Conservation (phyloP, 139 green algal species). For the Chlamydomonas asymmetrica region DNA sequence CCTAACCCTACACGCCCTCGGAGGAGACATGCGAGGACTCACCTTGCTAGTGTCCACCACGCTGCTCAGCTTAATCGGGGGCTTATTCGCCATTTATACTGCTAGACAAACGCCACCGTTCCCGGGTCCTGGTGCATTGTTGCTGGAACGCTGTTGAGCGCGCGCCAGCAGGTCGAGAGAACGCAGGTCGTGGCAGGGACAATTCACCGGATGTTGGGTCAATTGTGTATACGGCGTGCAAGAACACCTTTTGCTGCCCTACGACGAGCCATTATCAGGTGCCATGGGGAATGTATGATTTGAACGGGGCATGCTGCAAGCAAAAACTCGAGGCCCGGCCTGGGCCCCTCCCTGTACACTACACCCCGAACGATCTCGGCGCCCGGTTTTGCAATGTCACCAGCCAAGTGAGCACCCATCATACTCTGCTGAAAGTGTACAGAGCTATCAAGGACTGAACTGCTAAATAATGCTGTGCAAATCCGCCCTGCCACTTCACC, state of each 20-base stretch:
- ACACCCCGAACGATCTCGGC: background rate
- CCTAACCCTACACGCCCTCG: background rate
- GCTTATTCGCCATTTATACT: slow-evolving; percentile 12
- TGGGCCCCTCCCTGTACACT: no score
- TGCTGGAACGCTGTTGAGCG: no score
- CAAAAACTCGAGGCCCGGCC: no score
- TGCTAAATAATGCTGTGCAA: background rate
- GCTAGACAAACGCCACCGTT: background rate
- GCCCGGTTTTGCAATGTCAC: background rate
- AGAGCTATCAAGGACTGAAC: background rate
- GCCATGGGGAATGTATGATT: no score
- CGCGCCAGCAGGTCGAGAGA: background rate
- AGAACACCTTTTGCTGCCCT: background rate
- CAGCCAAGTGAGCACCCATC: background rate
- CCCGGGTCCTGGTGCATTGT: background rate
- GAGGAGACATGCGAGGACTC: background rate
- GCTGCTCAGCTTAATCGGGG: slow-evolving; percentile 30
- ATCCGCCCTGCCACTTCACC: background rate
- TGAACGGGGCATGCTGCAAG: no score
- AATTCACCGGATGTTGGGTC: background rate
- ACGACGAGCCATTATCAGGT: background rate
- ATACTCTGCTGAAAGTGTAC: background rate
- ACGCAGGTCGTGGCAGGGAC: background rate
- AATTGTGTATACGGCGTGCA: background rate
- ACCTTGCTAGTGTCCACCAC: slow-evolving; percentile 38